Percentiles rank a stretch among this genome's conserved stretches.
phyloP scores from a whole-genome alignment of 164 flowering plant species.

The Chimonanthus salicifolius region DNA sequence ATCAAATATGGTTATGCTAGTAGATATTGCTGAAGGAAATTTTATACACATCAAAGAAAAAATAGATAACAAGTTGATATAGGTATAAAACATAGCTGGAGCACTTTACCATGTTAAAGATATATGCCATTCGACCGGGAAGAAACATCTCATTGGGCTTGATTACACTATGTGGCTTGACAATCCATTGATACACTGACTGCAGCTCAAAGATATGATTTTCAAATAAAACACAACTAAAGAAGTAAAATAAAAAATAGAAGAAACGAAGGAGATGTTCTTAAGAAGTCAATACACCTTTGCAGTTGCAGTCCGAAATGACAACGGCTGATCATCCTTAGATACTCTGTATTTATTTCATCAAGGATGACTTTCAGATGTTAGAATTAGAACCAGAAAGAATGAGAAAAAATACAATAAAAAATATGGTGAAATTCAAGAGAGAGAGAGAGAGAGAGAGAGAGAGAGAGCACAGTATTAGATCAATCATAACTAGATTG shows the following conservation, averaged over 20 bases:
- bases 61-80: background rate
- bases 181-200: slow-evolving; percentile 90
- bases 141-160: slow-evolving; percentile 97
- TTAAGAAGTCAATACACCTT: slow-evolving; percentile 43
- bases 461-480: background rate
- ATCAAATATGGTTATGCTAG: too few species aligned
- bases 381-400: background rate
- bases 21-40: too few species aligned
- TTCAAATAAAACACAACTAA: background rate
- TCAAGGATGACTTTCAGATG: background rate
- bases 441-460: too few species aligned
- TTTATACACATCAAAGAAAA: too few species aligned
- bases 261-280: background rate
- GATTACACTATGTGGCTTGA: slow-evolving; percentile 73
- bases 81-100: background rate
- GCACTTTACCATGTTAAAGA: slow-evolving; percentile 68
- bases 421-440: too few species aligned
- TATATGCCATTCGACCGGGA: slow-evolving; percentile 92
- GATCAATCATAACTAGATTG: background rate
- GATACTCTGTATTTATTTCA: slow-evolving; percentile 34
- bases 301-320: slow-evolving; percentile 83
- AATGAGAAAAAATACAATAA: too few species aligned
- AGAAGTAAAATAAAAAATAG: slow-evolving; percentile 6
- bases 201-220: slow-evolving; percentile 33
- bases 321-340: slow-evolving; percentile 72